Percentiles rank a stretch among this genome's conserved stretches.
Evolutionary conservation across 352 stramenopile genomes (phyloP).

Genomic region (Globisporangium rhizosaccharum): DNA sequence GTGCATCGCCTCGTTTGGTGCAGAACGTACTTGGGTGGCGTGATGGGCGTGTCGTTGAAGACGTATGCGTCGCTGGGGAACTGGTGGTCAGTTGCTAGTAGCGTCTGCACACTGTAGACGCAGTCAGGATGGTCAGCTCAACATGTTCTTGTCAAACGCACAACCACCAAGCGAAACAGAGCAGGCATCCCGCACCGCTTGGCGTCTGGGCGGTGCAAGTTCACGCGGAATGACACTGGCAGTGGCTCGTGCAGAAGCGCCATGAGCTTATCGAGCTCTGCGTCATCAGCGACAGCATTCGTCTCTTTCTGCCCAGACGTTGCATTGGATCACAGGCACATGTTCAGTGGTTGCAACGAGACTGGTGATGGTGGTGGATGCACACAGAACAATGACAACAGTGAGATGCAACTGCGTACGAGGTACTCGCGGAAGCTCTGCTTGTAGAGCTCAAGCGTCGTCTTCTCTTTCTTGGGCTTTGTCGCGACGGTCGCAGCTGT

Average conservation of each 20-base stretch:
- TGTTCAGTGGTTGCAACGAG: not conserved
- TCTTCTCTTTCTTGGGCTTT: conserved; percentile 31
- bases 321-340: not conserved
- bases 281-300: conserved; percentile 38
- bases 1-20: not conserved
- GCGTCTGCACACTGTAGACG: conserved; percentile 32
- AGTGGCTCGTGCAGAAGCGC: conserved; percentile 69
- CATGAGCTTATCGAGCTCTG: conserved; percentile 62
- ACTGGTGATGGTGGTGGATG: too few species aligned
- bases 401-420: conserved; percentile 15
- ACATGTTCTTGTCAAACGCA: not conserved
- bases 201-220: conserved; percentile 60
- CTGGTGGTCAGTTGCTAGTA: conserved; percentile 46
- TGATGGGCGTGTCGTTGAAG: conserved; percentile 47
- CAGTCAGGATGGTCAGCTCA: not conserved
- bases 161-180: not conserved
- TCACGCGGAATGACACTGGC: conserved; percentile 79
- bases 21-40: conserved; percentile 47
- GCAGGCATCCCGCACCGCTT: conserved; percentile 17
- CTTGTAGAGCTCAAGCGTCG: conserved; percentile 71
- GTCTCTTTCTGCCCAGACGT: conserved; percentile 39
- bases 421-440: conserved; percentile 82
- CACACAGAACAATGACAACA: too few species aligned
- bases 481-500: conserved; percentile 7
- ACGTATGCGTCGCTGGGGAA: conserved; percentile 52